Evolutionary conservation across 2,329 filamentous ascomycete species (phyloP), one percentile per base, ranked within the genome.

Genomic region (Colletotrichum echinochloae): DNA sequence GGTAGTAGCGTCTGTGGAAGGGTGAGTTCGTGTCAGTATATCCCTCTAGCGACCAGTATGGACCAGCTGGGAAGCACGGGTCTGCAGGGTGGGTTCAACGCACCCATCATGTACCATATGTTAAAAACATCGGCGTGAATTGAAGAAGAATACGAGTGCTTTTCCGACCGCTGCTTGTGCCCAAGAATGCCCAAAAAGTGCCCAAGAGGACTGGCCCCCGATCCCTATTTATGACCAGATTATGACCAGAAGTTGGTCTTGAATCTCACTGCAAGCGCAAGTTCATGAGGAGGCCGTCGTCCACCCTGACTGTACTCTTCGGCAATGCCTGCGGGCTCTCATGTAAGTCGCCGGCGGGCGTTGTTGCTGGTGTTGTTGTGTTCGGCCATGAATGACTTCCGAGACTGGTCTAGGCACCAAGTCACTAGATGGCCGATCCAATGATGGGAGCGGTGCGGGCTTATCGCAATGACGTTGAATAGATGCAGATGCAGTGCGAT

Each of bases 241-340:
- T n/a, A n/a, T 67, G 64, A 62, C 18, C 44, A 62, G 18, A 16
- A 41, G 35, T 23, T 48, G 14, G 5, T 37, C 52, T 55, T 16
- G 11, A 52, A 37, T 48, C 64, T 48, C 37, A 23, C 30, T 18
- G 16, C 59, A 30, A 23, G 39, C 37, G 46, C 46, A 37, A 52
- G 33, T 51, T 63, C 52, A 59, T 46, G 56, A 28, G 57, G 63
- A 33, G 65, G 52, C 64, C 51, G 67, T 48, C 64, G 67, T 59
- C 46, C 51, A 57, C 26, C 48, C 37, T 20, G 20, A 51, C 57
- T 41, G 52, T 54, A 35, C 44, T 39, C 41, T 48, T 70, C 57
- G 39, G 65, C 68, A 35, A 68, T 63, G 68, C 68, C 68, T 70
- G 49, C 68, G 68, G 67, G 68, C 68, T 63, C 44, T 70, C 51